These are phyloP conservation scores for Diversispora epigaea DNA, from an alignment of 192 early-diverging fungal genomes.

Conservation along the genomic window DNA sequence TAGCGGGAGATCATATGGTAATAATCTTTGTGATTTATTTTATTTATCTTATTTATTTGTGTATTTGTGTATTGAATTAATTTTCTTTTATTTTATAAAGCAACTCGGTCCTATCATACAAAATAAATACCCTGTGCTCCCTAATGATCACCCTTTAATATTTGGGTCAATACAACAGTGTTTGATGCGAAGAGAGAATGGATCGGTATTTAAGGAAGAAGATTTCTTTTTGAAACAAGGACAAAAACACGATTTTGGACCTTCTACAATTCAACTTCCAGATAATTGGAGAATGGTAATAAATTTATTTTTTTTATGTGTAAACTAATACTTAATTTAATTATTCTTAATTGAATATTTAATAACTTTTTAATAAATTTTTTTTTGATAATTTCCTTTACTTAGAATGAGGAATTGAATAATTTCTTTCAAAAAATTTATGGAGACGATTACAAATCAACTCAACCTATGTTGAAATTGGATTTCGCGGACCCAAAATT, in stretches of 20 bases:
- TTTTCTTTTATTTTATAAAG: not conserved
- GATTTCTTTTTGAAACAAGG: constrained; percentile 37
- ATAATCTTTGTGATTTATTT: not conserved
- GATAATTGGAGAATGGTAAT: constrained; percentile 57
- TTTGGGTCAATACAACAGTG: constrained; percentile 54
- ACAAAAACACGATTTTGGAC: constrained; percentile 43
- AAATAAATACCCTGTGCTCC: constrained; percentile 41
- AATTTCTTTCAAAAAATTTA: constrained; percentile 51
- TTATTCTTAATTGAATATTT: not conserved
- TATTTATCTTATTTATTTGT: too few species aligned
- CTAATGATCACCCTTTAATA: constrained; percentile 37
- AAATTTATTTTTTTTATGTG: too few species aligned
- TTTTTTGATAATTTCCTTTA: not conserved
- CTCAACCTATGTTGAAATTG: constrained; percentile 24
- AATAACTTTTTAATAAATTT: too few species aligned
- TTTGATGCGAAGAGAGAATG: constrained; percentile 43
- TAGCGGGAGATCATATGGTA: constrained; percentile 56
- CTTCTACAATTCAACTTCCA: constrained; percentile 49
- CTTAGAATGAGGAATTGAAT: constrained; percentile 51
- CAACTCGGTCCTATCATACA: constrained; percentile 52
- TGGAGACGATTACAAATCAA: constrained; percentile 39
- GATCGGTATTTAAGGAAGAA: constrained; percentile 23
- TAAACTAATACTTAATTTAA: not conserved
- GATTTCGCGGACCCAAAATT: constrained; percentile 3
- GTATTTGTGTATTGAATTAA: not conserved